phyloP scores from a whole-genome alignment of 2,329 filamentous ascomycete species.

The Acarospora socialis region DNA sequence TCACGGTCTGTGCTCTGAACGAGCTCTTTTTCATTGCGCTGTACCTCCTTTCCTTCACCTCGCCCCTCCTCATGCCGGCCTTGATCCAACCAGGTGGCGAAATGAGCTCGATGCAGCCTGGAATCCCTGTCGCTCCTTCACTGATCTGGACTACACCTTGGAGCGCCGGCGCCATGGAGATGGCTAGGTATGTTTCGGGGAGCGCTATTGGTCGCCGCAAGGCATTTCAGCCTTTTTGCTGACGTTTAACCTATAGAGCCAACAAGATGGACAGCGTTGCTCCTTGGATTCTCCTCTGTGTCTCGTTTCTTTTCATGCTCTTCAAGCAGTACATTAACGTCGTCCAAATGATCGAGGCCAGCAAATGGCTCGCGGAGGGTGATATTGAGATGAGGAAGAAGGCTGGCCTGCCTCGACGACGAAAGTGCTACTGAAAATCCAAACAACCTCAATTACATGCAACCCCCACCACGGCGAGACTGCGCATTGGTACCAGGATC shows the following conservation, averaged over 20 bases:
- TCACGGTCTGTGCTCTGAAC: conserved; percentile 78
- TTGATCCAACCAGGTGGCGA: conserved; percentile 51
- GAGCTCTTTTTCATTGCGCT: conserved; percentile 97
- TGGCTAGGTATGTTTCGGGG: too few species aligned
- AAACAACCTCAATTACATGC: too few species aligned
- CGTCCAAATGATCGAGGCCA: conserved; percentile 85
- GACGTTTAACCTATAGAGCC: too few species aligned
- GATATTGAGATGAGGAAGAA: conserved; percentile 53
- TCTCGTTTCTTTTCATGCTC: conserved; percentile 77
- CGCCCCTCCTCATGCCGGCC: conserved; percentile 72
- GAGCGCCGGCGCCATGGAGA: conserved; percentile 81
- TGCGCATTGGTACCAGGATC: too few species aligned
- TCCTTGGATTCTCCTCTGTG: conserved; percentile 66
- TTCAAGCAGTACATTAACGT: conserved; percentile 91
- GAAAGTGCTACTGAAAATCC: too few species aligned
- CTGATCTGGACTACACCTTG: conserved; percentile 78
- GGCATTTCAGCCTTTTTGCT: too few species aligned
- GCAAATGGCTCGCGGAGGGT: conserved; percentile 84
- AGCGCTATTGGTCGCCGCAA: too few species aligned
- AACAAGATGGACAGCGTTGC: conserved; percentile 76
- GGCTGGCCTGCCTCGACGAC: conserved; percentile 38
- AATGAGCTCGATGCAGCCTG: conserved; percentile 44
- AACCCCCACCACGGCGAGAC: too few species aligned
- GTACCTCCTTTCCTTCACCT: conserved; percentile 94
- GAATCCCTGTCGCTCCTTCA: conserved; percentile 55